Base-by-base conservation (phyloP, 176 grass and related monocot genomes). In the Rhynchospora tenuis region DNA sequence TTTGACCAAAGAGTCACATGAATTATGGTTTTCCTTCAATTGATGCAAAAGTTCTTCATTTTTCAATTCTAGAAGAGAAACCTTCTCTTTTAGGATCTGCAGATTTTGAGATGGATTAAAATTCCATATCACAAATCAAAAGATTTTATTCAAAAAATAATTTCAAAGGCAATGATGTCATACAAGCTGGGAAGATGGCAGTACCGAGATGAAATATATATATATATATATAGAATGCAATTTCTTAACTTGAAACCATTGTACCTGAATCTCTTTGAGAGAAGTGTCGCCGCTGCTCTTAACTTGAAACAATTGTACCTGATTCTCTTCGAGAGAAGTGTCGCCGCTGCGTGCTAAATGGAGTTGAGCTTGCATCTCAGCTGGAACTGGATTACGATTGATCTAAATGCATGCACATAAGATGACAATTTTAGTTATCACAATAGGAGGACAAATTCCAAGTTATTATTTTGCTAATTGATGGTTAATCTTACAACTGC, bases 191-290 rank as follows among this genome's bases (percentile, higher is more conserved):
- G 59, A 14, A 74, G 22, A 12, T 74, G n/a, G 19, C 23, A 51
- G 43, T 54, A 17, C 46, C 43, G 23, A 20, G 19, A 46, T 23
- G n/a, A 47, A 47, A 46, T 12, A 23, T 22, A n/a, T n/a, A n/a
- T 7, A 16, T 45, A 20, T 46, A 19, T 71, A 0, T 46, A 71
- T 22, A 46, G 19, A 7, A 46, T 47, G 12, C 10, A 46, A 46
- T 1, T 47, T 2, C 33, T 38, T 38, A 38, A 38, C 33, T 38
- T 38, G 1, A 38, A 38, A 38, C 33, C 3, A 38, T 38, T 38
- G 8, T 80, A 98, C 96, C 91, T 99, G 96, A 87, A 93, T 81
- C 85, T 99, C 96, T 90, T 99, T 91, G 29, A 95, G 76, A 38
- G 96, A 85, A 73, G 96, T 82, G 81, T 83, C 84, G 10, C 89